Evolutionary conservation across 345 rosid genomes (phyloP), one percentile per base, ranked within the genome.

Genomic region (Anastatica hierochuntica): DNA sequence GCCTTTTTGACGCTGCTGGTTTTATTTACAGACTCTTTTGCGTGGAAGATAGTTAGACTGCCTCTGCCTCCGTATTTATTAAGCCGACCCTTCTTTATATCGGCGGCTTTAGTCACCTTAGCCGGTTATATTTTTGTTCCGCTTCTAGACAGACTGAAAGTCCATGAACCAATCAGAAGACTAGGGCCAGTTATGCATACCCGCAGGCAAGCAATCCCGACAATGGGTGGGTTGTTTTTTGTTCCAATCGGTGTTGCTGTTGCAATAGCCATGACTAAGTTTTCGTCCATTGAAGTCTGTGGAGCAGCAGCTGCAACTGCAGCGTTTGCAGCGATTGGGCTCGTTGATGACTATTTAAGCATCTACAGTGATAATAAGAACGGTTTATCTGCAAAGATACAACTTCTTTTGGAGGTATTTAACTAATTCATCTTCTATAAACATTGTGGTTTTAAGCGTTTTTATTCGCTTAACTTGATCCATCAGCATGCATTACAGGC

Each of bases 41-140:
- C 92, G 4, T 87, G 98, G 98, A 82, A 79, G 75, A 82, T 90
- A 35, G 90, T 87, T 63, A 80, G 96, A 68, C 72, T 84, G 23
- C 98, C 98, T 20, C 64, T 90, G 55, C 75, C 70, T 10, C 84
- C 83, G 35, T 87, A 80, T 63, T 72, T 75, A 70, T 73, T 90
- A 73, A 77, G 73, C 23, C 66, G 73, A 0, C 96, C 96, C 2
- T 90, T 90, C 68, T 70, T 84, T 42, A 63, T 70, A 14, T 80
- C 95, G 0, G 76, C 79, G 13, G 53, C 62, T 72, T 48, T 87
- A 53, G 85, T 51, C 8, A 62, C 84, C 6, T 53, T 69, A 64
- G 79, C 73, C 10, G 98, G 98, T 51, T 90, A 90, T 65, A 5
- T 87, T 37, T 68, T 60, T 49, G 89, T 87, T 38, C 98, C 95